Evolutionary conservation across 2,329 filamentous ascomycete species (phyloP).

Genomic region (Trichoderma semiorbis): DNA sequence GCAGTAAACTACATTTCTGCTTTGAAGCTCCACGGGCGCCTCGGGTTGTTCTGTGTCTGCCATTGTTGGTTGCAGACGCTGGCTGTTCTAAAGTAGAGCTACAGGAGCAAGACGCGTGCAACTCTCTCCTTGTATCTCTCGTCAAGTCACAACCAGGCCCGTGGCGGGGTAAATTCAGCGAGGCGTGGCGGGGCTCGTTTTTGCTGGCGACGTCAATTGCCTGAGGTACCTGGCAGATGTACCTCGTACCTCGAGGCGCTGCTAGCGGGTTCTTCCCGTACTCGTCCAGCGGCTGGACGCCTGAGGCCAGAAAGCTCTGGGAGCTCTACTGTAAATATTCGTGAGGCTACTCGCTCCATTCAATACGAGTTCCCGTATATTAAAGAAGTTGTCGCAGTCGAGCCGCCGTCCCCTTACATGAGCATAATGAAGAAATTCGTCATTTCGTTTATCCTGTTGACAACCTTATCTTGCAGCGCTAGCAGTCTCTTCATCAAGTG

Average conservation of each 20-base stretch:
- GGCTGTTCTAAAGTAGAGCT: conserved; percentile 20
- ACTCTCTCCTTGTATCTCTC: conserved; percentile 1
- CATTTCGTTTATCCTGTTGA: not conserved
- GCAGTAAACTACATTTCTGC: conserved; percentile 54
- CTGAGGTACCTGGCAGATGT: not conserved
- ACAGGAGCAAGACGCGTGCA: conserved; percentile 30
- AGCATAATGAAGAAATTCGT: not conserved
- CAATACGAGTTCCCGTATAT: not conserved
- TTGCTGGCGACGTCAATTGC: conserved; percentile 8
- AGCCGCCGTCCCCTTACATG: not conserved
- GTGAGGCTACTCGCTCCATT: not conserved
- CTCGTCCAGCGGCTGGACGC: not conserved
- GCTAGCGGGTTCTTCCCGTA: not conserved
- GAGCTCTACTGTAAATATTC: not conserved
- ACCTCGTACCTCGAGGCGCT: not conserved
- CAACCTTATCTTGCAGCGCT: not conserved
- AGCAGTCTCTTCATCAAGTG: not conserved
- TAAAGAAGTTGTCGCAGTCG: not conserved
- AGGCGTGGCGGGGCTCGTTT: conserved; percentile 16
- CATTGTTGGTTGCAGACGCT: conserved; percentile 39
- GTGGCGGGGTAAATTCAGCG: conserved; percentile 36
- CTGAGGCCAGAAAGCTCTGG: not conserved
- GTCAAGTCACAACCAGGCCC: conserved; percentile 18
- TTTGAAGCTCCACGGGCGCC: conserved; percentile 44
- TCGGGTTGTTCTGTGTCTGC: conserved; percentile 52